A percentile compares a stretch with the other conserved stretches of the same genome.
Conservation (phyloP, 169 alveolate genomes). For the Theileria equi region DNA sequence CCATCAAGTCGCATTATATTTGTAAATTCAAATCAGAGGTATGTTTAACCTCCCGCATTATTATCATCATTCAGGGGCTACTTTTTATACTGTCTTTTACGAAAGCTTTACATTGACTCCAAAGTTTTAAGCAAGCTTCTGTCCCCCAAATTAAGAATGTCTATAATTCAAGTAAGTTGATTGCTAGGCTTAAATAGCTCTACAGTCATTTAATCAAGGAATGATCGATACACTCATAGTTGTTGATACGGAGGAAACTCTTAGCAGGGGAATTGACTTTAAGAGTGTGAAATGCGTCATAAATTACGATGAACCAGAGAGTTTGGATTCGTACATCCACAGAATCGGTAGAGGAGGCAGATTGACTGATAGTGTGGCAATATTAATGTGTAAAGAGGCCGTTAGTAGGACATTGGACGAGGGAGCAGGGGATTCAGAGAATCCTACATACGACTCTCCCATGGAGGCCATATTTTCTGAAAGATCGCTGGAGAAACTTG, state of each 20-base stretch:
- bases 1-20: constrained; percentile 47
- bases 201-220: constrained; percentile 51
- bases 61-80: constrained; percentile 34
- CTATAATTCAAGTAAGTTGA: constrained; percentile 31
- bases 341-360: constrained; percentile 95
- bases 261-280: constrained; percentile 97
- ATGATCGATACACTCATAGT: constrained; percentile 28
- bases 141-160: constrained; percentile 46
- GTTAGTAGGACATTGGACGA: background rate
- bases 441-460: background rate
- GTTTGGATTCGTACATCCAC: constrained; percentile 94
- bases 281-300: constrained; percentile 92
- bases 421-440: background rate
- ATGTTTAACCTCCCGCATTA: background rate
- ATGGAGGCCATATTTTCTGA: background rate
- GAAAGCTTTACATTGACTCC: constrained; percentile 40
- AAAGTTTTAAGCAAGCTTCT: constrained; percentile 34
- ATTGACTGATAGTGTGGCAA: constrained; percentile 87
- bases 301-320: constrained; percentile 96
- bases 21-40: constrained; percentile 38
- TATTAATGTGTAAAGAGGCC: constrained; percentile 72
- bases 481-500: background rate
- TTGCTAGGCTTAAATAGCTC: too few relatives aligned
- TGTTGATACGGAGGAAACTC: constrained; percentile 65
- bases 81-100: constrained; percentile 33